Evolutionary conservation across 805 yeast species (phyloP).

Genomic region (Cyberlindnera maclurae): DNA sequence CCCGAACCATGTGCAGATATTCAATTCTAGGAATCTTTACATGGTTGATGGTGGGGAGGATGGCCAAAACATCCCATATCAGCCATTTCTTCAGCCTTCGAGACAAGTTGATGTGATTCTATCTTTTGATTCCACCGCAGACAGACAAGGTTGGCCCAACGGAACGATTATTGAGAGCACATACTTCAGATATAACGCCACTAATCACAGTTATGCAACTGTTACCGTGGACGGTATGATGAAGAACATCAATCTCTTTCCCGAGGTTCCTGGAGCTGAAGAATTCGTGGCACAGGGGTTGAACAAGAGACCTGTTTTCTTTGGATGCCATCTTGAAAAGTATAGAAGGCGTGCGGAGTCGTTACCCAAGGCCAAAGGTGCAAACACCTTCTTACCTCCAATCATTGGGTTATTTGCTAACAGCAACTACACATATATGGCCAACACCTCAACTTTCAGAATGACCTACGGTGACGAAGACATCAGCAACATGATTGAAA

Average conservation of each 20-base stretch:
- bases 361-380: constrained; percentile 8
- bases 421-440: constrained; percentile 30
- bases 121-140: constrained; percentile 55
- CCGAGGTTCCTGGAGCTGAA: constrained; percentile 51
- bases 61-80: constrained; percentile 61
- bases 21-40: constrained; percentile 27
- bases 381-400: constrained; percentile 37
- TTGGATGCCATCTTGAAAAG: constrained; percentile 52
- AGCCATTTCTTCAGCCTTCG: constrained; percentile 55
- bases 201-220: constrained; percentile 22
- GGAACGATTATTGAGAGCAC: constrained; percentile 43
- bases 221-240: constrained; percentile 31
- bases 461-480: constrained; percentile 41
- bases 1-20: constrained; percentile 13
- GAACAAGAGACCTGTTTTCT: constrained; percentile 61
- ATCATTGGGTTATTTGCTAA: constrained; percentile 48
- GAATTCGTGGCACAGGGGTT: constrained; percentile 43
- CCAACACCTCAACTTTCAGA: constrained; percentile 57
- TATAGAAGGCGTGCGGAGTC: constrained; percentile 9
- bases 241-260: constrained; percentile 41
- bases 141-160: constrained; percentile 47
- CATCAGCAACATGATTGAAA: constrained; percentile 36
- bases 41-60: constrained; percentile 81
- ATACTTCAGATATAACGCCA: constrained; percentile 17
- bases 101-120: constrained; percentile 57